phyloP scores from a whole-genome alignment of 805 yeast genomes.

The Saturnispora quitensis region DNA sequence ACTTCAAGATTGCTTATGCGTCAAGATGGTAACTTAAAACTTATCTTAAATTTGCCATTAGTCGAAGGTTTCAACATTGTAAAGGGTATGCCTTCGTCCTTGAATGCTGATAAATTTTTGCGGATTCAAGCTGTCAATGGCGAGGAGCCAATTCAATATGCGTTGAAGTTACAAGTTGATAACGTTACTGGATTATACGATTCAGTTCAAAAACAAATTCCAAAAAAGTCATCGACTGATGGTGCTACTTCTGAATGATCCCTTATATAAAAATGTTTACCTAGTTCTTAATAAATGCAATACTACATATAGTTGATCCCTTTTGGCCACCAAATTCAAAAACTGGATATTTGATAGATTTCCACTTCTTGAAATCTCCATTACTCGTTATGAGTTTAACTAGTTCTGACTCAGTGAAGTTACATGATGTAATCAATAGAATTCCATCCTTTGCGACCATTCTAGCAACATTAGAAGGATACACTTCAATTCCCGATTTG shows the following conservation, averaged over 20 bases:
- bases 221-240: slow-evolving; percentile 8
- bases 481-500: slow-evolving; percentile 44
- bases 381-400: slow-evolving; percentile 38
- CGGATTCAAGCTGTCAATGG: slow-evolving; percentile 61
- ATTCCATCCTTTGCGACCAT: slow-evolving; percentile 51
- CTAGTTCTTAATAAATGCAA: slow-evolving; percentile 52
- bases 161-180: slow-evolving; percentile 60
- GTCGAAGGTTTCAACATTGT: slow-evolving; percentile 50
- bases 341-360: slow-evolving; percentile 63
- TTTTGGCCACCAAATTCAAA: slow-evolving; percentile 84
- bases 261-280: not conserved
- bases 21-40: slow-evolving; percentile 75
- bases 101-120: slow-evolving; percentile 74
- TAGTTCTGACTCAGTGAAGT: slow-evolving; percentile 80
- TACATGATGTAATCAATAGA: slow-evolving; percentile 80
- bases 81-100: slow-evolving; percentile 80
- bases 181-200: slow-evolving; percentile 52
- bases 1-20: slow-evolving; percentile 80
- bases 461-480: slow-evolving; percentile 50
- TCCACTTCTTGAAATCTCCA: slow-evolving; percentile 47
- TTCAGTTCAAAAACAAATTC: slow-evolving; percentile 32
- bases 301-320: slow-evolving; percentile 82
- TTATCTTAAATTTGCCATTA: slow-evolving; percentile 69
- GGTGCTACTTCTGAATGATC: not conserved
- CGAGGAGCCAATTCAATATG: slow-evolving; percentile 71